Percentiles rank a stretch among this genome's conserved stretches.
Conservation (phyloP, 1,284 basidiomycete species). For the Ustilago nuda region DNA sequence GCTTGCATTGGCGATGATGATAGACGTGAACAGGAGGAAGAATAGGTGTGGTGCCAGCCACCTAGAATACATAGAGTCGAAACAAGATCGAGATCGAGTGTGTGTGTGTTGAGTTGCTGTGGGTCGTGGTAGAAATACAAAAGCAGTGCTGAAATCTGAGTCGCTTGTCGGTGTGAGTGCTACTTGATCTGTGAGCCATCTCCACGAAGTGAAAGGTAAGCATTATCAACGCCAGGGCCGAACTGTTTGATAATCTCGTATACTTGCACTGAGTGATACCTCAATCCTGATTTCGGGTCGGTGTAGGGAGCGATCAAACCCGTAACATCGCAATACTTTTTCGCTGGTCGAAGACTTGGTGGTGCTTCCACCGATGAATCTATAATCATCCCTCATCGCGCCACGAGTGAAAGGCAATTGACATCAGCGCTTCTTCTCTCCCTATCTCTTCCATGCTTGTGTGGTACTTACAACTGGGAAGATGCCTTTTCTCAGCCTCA, state of each 20-base stretch:
- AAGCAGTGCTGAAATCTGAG: neutral
- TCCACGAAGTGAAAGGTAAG: constrained; percentile 63
- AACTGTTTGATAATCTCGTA: constrained; percentile 84
- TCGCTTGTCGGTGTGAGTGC: neutral
- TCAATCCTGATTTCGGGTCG: constrained; percentile 81
- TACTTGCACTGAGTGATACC: constrained; percentile 86
- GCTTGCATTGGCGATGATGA: constrained; percentile 44
- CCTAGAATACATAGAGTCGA: constrained; percentile 1
- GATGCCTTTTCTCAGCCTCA: constrained; percentile 25
- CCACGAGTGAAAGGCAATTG: neutral
- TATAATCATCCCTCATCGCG: neutral
- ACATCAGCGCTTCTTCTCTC: neutral
- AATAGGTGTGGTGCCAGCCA: neutral
- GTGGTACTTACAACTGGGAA: constrained; percentile 30
- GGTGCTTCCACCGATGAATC: constrained; percentile 80
- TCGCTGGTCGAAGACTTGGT: constrained; percentile 81
- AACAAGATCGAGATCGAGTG: neutral
- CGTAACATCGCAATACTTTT: constrained; percentile 87
- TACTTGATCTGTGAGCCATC: constrained; percentile 62
- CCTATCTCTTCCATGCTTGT: neutral
- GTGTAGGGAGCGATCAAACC: constrained; percentile 87
- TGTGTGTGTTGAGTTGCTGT: constrained; percentile 5
- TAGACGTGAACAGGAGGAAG: constrained; percentile 1
- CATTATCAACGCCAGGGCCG: constrained; percentile 66
- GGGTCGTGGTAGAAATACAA: constrained; percentile 4